Evolutionary conservation across 305 asterid genomes (phyloP).

Genomic region (Fraxinus sp.): DNA sequence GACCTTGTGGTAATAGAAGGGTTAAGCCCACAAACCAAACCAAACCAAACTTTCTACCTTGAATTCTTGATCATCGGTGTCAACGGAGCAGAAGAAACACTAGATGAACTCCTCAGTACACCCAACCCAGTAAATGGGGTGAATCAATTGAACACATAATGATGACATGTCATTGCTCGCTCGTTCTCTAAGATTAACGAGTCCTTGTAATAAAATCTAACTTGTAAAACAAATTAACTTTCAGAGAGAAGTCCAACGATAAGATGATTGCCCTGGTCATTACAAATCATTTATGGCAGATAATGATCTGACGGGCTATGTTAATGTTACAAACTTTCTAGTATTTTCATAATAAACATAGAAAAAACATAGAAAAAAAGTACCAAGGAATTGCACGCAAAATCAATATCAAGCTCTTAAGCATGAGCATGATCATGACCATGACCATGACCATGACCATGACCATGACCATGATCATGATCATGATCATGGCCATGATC

Average conservation of each 20-base stretch:
- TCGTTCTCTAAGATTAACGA: not conserved
- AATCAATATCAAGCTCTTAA: constrained; percentile 30
- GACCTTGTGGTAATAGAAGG: not conserved
- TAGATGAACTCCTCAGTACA: not conserved
- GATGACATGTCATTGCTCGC: not conserved
- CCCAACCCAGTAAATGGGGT: not conserved
- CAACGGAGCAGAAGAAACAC: not conserved
- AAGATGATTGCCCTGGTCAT: not conserved
- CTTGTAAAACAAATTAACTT: not conserved
- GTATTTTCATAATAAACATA: constrained; percentile 22
- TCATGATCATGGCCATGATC: not conserved
- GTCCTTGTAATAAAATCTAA: not conserved
- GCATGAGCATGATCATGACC: not conserved
- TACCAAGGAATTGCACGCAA: constrained; percentile 33
- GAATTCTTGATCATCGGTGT: not conserved
- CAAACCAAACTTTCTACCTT: not conserved
- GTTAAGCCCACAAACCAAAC: not conserved
- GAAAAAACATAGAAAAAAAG: constrained; percentile 7
- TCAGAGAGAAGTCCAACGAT: not conserved
- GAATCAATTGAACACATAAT: not conserved
- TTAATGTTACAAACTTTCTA: constrained; percentile 22
- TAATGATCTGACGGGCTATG: constrained; percentile 23
- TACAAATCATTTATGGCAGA: constrained; percentile 15
- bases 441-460: not conserved
- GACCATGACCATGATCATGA: not conserved